Conservation (phyloP, 345 rosid genomes). For the Hevea brasiliensis region DNA sequence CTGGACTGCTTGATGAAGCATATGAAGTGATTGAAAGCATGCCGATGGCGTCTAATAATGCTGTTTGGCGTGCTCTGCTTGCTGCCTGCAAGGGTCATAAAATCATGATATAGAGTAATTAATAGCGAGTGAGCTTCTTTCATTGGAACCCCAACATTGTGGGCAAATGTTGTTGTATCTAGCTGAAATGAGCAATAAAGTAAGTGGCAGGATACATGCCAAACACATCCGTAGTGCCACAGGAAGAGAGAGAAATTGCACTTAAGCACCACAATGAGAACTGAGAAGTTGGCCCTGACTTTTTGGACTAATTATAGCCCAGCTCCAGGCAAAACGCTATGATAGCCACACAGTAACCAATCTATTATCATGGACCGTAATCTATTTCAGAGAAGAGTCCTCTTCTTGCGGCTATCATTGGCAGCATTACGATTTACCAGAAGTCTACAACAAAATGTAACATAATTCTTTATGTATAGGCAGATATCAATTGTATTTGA, state of each 20-base stretch:
- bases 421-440: slow-evolving; percentile 7
- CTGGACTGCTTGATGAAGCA: slow-evolving; percentile 52
- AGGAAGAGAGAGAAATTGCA: slow-evolving; percentile 31
- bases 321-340: slow-evolving; percentile 26
- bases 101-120: slow-evolving; percentile 30
- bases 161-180: slow-evolving; percentile 42
- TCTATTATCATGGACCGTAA: slow-evolving; percentile 31
- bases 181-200: slow-evolving; percentile 28
- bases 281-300: slow-evolving; percentile 38
- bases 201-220: slow-evolving; percentile 32
- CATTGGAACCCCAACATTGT: slow-evolving; percentile 29
- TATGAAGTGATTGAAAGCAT: slow-evolving; percentile 35
- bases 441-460: neutral
- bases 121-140: slow-evolving; percentile 34
- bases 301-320: slow-evolving; percentile 32
- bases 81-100: slow-evolving; percentile 45
- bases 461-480: neutral
- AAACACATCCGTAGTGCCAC: slow-evolving; percentile 27
- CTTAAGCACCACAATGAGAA: slow-evolving; percentile 30
- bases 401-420: slow-evolving; percentile 35
- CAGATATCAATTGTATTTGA: too few relatives aligned
- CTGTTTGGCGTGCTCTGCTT: slow-evolving; percentile 50
- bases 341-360: slow-evolving; percentile 35
- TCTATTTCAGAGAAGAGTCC: slow-evolving; percentile 33
- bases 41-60: slow-evolving; percentile 43